Evolutionary conservation across 352 stramenopile genomes (phyloP), one percentile per base, ranked within the genome.

Genomic region (Globisporangium nunn): DNA sequence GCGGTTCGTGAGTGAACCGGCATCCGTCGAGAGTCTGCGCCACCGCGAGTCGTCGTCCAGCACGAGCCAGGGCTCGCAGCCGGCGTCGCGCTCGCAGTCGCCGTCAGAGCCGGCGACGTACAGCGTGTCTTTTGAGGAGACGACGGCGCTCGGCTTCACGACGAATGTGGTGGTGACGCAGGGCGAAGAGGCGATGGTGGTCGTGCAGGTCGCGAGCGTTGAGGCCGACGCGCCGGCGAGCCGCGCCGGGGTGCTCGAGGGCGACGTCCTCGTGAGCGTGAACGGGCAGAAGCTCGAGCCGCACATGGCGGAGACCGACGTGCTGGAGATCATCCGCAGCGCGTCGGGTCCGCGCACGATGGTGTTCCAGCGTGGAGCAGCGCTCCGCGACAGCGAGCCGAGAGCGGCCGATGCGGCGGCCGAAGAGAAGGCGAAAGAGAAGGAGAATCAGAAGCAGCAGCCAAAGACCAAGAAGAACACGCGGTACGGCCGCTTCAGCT

Each of bases 101-200:
- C 62, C 56, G 45, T 39, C 68, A 30, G 43, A 47, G 43, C 43
- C 28, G 43, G 81, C 83, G 45, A 73, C 72, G 50, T 90, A 77
- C 60, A 72, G 70, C 12, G 67, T 88, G 52, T 85, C 80, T n/a
- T 91, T 88, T 57, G 73, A 66, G 3, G 75, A 88, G 41, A 43
- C 54, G 31, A 31, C 44, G 17, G 71, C 75, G 30, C 52, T 85
- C 35, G 80, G 80, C 14, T 87, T 90, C 56, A 67, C 74, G 43
- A 79, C 70, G 33, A 69, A 78, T 41, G 66, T 84, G 7, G 67
- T 81, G 33, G 68, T 81, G 40, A 80, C 70, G 17, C 59, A 78
- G 40, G 58, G 71, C 33, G 76, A 84, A 47, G 75, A 87, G 35
- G 54, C 87, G 12, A 46, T 74, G 35, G 54, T 87, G 12, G 48